Evolutionary conservation across 2,329 filamentous ascomycete genomes (phyloP).

Genomic region (Botrytis galanthina): DNA sequence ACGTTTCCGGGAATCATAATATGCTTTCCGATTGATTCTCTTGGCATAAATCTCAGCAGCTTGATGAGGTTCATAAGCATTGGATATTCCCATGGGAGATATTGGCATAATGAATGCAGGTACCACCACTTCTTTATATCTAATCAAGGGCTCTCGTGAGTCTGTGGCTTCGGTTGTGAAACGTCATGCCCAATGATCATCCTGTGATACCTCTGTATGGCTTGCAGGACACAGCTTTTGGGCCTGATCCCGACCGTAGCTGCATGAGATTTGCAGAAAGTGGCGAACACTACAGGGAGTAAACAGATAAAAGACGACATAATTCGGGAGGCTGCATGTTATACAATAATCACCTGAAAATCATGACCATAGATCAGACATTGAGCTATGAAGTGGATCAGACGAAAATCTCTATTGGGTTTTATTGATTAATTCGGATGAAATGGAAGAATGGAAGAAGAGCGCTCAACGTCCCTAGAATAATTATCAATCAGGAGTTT

Average conservation of each 20-base stretch:
- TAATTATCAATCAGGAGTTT: neutral
- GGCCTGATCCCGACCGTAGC: conserved; percentile 6
- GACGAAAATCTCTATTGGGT: conserved; percentile 13
- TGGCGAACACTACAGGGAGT: conserved; percentile 12
- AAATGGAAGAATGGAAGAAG: conserved; percentile 9
- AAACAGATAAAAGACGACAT: conserved; percentile 12
- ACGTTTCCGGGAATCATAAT: neutral
- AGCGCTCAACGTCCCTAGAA: neutral
- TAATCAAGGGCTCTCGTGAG: neutral
- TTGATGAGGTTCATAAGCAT: conserved; percentile 15
- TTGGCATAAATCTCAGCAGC: conserved; percentile 9
- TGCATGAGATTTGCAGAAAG: conserved; percentile 12
- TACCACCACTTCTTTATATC: conserved; percentile 6
- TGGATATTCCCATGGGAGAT: conserved; percentile 1
- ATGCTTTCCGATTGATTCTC: neutral
- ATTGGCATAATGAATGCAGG: conserved; percentile 12
- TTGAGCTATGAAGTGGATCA: conserved; percentile 9
- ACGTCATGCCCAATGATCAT: neutral
- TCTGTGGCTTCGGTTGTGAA: neutral
- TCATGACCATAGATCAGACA: conserved; percentile 9
- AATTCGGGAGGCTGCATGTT: conserved; percentile 16
- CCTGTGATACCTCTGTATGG: conserved; percentile 13
- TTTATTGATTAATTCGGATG: conserved; percentile 3
- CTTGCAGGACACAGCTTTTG: conserved; percentile 18
- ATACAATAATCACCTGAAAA: conserved; percentile 20